A percentile compares a stretch with the other conserved stretches of the same genome.
These are phyloP conservation scores for Cyberlindnera americana DNA, from an alignment of 805 yeast genomes.

Conservation along the genomic window DNA sequence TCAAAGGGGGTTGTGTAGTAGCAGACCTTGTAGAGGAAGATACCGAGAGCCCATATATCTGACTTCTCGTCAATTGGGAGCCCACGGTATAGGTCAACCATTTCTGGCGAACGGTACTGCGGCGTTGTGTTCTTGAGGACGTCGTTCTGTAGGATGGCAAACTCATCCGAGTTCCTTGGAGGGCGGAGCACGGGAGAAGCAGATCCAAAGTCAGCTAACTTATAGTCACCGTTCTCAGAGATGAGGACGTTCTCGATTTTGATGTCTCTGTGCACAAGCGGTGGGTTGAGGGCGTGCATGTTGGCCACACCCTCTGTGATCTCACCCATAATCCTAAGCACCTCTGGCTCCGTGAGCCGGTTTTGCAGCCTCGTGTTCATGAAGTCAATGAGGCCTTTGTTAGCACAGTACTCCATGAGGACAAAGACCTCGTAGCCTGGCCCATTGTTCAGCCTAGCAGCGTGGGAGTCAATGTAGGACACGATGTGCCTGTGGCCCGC, in stretches of 20 bases:
- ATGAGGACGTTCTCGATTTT: conserved; percentile 79
- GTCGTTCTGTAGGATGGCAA: conserved; percentile 58
- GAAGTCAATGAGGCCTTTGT: conserved; percentile 73
- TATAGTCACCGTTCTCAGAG: conserved; percentile 53
- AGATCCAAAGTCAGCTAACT: conserved; percentile 81
- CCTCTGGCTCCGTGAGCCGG: conserved; percentile 64
- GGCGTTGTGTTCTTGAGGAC: conserved; percentile 79
- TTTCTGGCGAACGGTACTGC: conserved; percentile 81
- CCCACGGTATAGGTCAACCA: conserved; percentile 68
- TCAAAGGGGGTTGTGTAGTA: conserved; percentile 85
- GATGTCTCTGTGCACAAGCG: conserved; percentile 74
- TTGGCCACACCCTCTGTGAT: conserved; percentile 70
- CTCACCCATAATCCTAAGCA: conserved; percentile 64
- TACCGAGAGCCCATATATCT: conserved; percentile 84
- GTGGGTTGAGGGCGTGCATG: conserved; percentile 71
- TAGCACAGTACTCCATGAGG: conserved; percentile 75
- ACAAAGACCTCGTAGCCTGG: conserved; percentile 73
- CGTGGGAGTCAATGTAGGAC: conserved; percentile 92
- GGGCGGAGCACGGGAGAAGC: conserved; percentile 63
- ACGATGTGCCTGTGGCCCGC: conserved; percentile 79
- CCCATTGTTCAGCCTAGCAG: conserved; percentile 58
- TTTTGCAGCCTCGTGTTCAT: conserved; percentile 70
- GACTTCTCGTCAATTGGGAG: conserved; percentile 77
- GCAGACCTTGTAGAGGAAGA: conserved; percentile 71
- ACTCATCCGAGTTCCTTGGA: conserved; percentile 59